Conservation (phyloP, 148 eudicot genomes). For the Rhododendron williamsianum region DNA sequence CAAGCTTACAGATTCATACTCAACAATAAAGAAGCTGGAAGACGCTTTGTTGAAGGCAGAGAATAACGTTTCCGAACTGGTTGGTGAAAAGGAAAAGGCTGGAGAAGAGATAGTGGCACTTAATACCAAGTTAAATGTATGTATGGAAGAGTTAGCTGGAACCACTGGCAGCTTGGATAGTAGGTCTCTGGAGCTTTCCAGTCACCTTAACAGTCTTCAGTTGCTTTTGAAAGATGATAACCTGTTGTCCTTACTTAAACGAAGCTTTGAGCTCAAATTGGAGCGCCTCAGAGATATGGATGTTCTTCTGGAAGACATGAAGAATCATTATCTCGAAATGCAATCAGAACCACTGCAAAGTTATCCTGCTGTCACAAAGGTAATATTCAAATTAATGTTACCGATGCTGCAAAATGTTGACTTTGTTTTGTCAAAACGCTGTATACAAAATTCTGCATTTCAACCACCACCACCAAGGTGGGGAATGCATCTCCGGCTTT, state of each 20-base stretch:
- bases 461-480: not conserved
- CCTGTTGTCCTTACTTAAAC: conserved; percentile 34
- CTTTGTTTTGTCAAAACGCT: not conserved
- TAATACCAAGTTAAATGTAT: conserved; percentile 49
- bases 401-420: not conserved
- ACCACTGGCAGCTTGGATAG: conserved; percentile 43
- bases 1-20: conserved; percentile 51
- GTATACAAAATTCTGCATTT: not conserved
- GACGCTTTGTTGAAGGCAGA: conserved; percentile 49
- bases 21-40: conserved; percentile 48
- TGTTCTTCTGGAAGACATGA: conserved; percentile 43
- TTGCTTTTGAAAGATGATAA: conserved; percentile 53
- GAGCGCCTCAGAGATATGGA: conserved; percentile 63
- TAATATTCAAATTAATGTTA: conserved; percentile 11
- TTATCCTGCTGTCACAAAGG: conserved; percentile 42
- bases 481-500: not conserved
- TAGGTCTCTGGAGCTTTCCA: conserved; percentile 51
- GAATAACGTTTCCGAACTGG: conserved; percentile 41
- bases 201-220: conserved; percentile 53
- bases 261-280: conserved; percentile 38
- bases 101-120: conserved; percentile 55
- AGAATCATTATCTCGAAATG: conserved; percentile 33
- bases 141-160: conserved; percentile 76
- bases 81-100: conserved; percentile 44
- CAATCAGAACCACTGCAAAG: conserved; percentile 30